phyloP scores from a whole-genome alignment of 768 basidiomycete genomes.

The Russula sp. region DNA sequence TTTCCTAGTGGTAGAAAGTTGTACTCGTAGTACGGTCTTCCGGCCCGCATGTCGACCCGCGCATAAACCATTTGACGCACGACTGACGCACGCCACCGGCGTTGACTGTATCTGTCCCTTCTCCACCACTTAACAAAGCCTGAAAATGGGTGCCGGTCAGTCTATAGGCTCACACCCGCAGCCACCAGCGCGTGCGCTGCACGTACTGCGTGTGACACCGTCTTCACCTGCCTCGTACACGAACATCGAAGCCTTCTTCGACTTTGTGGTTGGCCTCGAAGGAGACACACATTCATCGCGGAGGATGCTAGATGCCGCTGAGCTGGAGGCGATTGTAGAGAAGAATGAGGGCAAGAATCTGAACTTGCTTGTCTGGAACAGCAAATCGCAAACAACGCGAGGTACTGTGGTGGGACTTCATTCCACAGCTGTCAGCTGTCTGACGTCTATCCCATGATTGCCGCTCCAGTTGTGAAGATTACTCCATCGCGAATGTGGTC shows the following conservation, averaged over 20 bases:
- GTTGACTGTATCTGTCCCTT: background rate
- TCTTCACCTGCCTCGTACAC: conserved; percentile 85
- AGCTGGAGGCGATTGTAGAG: conserved; percentile 80
- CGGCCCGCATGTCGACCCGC: conserved; percentile 14
- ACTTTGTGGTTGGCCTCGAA: conserved; percentile 92
- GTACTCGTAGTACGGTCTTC: background rate
- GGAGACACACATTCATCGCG: conserved; percentile 55
- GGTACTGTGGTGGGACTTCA: conserved; percentile 42
- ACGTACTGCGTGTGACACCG: conserved; percentile 87
- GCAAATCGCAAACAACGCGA: conserved; percentile 69
- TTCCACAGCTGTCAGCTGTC: background rate
- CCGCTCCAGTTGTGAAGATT: conserved; percentile 68
- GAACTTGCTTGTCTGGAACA: conserved; percentile 79
- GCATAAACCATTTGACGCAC: background rate
- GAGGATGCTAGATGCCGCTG: conserved; percentile 60
- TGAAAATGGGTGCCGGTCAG: conserved; percentile 69
- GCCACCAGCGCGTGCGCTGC: conserved; percentile 62
- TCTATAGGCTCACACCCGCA: conserved; percentile 50
- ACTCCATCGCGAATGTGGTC: conserved; percentile 86
- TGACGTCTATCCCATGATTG: conserved; percentile 1
- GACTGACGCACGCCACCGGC: background rate
- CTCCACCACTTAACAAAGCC: conserved; percentile 1
- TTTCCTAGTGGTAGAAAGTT: no score
- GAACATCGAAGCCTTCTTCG: conserved; percentile 88
- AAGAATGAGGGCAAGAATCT: conserved; percentile 68